These are phyloP conservation scores for Claviceps cyperi DNA, from an alignment of 2,329 filamentous ascomycete species.

Conservation along the genomic window DNA sequence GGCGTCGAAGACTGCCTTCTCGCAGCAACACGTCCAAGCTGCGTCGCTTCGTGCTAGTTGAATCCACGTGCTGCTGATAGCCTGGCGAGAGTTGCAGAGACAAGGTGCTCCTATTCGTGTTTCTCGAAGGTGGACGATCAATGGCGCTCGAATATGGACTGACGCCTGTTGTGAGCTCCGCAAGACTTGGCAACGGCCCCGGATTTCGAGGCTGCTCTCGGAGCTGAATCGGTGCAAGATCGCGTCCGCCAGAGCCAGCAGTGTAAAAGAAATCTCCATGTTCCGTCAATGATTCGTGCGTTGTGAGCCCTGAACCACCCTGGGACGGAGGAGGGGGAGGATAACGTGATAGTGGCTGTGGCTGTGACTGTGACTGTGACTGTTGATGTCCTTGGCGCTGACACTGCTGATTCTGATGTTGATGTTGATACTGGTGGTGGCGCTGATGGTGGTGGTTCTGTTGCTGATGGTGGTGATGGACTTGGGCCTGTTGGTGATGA, in stretches of 20 bases:
- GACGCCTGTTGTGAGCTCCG: slow-evolving; percentile 49
- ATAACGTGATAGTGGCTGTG: slow-evolving; percentile 13
- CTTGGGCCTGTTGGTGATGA: slow-evolving; percentile 15
- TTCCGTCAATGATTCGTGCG: slow-evolving; percentile 14
- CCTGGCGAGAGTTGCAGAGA: slow-evolving; percentile 19
- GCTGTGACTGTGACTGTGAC: slow-evolving; percentile 13
- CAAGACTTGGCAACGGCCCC: slow-evolving; percentile 42
- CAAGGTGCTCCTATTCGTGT: slow-evolving; percentile 11
- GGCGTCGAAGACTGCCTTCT: slow-evolving; percentile 30
- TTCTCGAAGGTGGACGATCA: slow-evolving; percentile 18
- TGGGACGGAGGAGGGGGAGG: slow-evolving; percentile 20
- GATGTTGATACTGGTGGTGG: background rate
- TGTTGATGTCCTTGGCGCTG: background rate
- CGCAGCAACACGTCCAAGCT: slow-evolving; percentile 31
- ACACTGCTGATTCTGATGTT: background rate
- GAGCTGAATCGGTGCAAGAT: slow-evolving; percentile 39
- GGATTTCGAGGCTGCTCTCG: slow-evolving; percentile 24
- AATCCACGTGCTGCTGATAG: slow-evolving; percentile 22
- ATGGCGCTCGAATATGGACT: slow-evolving; percentile 43
- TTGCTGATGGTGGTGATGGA: slow-evolving; percentile 9
- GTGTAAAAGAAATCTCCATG: slow-evolving; percentile 18
- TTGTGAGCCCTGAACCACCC: slow-evolving; percentile 7
- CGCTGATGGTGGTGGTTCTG: background rate
- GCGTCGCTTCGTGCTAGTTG: slow-evolving; percentile 34
- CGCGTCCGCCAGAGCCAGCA: slow-evolving; percentile 25